phyloP scores from a whole-genome alignment of 1,284 basidiomycete genomes.

The Volvariella volvacea region DNA sequence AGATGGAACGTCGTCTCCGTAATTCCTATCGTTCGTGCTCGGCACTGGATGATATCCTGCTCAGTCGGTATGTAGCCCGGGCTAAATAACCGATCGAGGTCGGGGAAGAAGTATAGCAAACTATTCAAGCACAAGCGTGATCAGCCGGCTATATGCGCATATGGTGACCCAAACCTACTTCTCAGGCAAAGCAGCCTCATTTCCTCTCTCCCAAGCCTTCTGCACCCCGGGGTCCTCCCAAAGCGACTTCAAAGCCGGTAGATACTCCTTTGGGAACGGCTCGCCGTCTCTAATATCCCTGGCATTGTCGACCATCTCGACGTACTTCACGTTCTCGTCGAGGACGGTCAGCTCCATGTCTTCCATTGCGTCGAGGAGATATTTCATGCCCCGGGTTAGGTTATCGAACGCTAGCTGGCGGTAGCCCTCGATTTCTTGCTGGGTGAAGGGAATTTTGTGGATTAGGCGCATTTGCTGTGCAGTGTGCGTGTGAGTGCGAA shows the following conservation, averaged over 20 bases:
- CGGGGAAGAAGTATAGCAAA: constrained; percentile 68
- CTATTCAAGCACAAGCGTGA: constrained; percentile 25
- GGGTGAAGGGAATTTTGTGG: constrained; percentile 71
- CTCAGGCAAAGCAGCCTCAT: constrained; percentile 85
- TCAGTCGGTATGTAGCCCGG: constrained; percentile 67
- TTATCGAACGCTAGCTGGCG: constrained; percentile 92
- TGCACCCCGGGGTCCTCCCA: constrained; percentile 81
- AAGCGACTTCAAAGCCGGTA: constrained; percentile 60
- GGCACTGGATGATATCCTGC: constrained; percentile 81
- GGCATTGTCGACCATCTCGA: constrained; percentile 64
- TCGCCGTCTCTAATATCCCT: constrained; percentile 75
- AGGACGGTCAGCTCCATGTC: constrained; percentile 76
- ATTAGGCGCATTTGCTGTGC: constrained; percentile 86
- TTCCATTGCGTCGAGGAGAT: constrained; percentile 83
- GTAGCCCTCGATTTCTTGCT: constrained; percentile 72
- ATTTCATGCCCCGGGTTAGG: constrained; percentile 78
- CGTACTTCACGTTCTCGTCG: constrained; percentile 45
- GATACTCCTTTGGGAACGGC: constrained; percentile 62
- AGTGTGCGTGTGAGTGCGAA: constrained; percentile 4
- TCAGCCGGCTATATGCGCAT: constrained; percentile 9
- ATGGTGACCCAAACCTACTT: constrained; percentile 48
- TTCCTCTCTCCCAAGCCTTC: constrained; percentile 66
- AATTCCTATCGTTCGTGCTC: constrained; percentile 89
- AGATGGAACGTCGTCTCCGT: constrained; percentile 87
- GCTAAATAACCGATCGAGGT: constrained; percentile 77